Base-by-base conservation (phyloP, 768 basidiomycete species). In the Obba rivulosa region DNA sequence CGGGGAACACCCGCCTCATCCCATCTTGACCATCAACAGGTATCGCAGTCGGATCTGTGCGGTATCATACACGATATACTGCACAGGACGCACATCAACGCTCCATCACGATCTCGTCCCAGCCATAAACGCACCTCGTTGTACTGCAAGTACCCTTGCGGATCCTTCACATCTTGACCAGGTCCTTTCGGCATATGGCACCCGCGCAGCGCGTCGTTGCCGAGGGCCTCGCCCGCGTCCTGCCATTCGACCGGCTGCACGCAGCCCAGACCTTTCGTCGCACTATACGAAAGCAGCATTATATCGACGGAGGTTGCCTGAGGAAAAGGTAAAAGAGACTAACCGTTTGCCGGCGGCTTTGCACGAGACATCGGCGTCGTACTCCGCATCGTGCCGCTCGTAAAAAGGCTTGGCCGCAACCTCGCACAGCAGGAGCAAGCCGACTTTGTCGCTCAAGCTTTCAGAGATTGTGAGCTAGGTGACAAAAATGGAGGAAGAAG, bases 61-160 rank as follows among this genome's bases (percentile, higher is more conserved):
- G 3, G 71, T 48, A 51, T 79, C 69, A 57, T 83, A 83, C 47
- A 81, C 79, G 54, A 83, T 83, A 54, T 82, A 82, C 78, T 83
- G 52, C 39, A 23, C 17, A 44, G 34, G 41, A 25, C 16, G 20
- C 21, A n/a, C 16, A 28, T 31, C 8, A 41, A 37, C 28, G 16
- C 22, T 40, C 18, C 40, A n/a, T 43, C 17, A 10, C 8, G n/a
- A 9, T 24, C 3, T 35, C 23, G 16, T 16, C 48, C 28, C 3
- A 17, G 48, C 21, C 14, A 41, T 22, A n/a, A 23, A 22, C 69
- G 31, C 38, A 81, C 80, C 71, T 81, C 79, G 54, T 80, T 80
- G 63, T 81, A 80, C 53, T 75, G 71, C 31, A 81, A 57, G 50
- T 58, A 66, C 8, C 51, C 59, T 21, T 60, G 58, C 5, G 59